Conservation (phyloP, 495 filamentous ascomycete genomes). For the Aspergillus incahuasiensis region DNA sequence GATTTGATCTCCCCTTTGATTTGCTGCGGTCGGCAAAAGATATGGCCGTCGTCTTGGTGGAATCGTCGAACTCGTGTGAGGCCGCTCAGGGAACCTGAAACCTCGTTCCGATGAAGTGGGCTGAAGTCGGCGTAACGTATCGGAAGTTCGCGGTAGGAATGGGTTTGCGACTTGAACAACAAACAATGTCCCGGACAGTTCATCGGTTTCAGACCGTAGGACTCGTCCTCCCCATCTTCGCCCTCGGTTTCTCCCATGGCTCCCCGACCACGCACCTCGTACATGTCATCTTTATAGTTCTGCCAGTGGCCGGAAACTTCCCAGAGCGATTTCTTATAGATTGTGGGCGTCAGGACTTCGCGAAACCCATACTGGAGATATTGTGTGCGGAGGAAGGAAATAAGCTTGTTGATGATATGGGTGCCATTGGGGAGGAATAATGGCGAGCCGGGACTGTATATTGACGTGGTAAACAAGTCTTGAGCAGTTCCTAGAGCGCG, state of each 20-base stretch:
- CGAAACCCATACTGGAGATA: slow-evolving; percentile 85
- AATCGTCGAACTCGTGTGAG: slow-evolving; percentile 88
- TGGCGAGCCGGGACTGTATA: slow-evolving; percentile 82
- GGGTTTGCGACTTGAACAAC: slow-evolving; percentile 67
- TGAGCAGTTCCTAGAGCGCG: slow-evolving; percentile 65
- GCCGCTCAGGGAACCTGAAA: slow-evolving; percentile 79
- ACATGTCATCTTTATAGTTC: slow-evolving; percentile 95
- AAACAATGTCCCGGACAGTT: slow-evolving; percentile 95
- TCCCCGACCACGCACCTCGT: slow-evolving; percentile 67
- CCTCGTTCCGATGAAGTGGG: slow-evolving; percentile 84
- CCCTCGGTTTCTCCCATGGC: slow-evolving; percentile 42
- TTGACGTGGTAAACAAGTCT: slow-evolving; percentile 71
- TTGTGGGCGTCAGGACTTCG: slow-evolving; percentile 88
- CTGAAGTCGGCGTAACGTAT: slow-evolving; percentile 93
- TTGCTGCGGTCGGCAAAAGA: slow-evolving; percentile 84
- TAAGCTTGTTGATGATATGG: slow-evolving; percentile 80
- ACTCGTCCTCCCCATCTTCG: slow-evolving; percentile 59
- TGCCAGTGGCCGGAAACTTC: slow-evolving; percentile 86
- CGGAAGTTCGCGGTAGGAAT: slow-evolving; percentile 78
- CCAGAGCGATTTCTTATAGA: slow-evolving; percentile 91
- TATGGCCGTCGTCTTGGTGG: slow-evolving; percentile 94
- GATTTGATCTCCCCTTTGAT: slow-evolving; percentile 74
- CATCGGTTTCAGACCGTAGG: slow-evolving; percentile 94
- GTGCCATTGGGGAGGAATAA: slow-evolving; percentile 85
- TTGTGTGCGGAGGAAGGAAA: slow-evolving; percentile 79